Base-by-base conservation (phyloP, 768 basidiomycete species). In the Calvatia gigantea region DNA sequence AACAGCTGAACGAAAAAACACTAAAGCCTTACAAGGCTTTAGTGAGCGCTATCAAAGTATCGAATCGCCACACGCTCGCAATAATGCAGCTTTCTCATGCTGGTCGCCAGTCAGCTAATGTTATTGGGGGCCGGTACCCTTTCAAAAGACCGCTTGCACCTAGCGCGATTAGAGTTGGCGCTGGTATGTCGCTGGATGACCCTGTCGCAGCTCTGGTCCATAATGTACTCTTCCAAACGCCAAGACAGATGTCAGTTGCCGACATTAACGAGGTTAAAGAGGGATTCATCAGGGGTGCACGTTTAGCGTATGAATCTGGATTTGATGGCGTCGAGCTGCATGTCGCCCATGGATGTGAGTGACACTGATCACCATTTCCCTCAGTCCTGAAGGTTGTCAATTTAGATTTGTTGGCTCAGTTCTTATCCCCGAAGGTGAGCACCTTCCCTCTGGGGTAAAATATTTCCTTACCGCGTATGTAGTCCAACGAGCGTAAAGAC, bases 311-410 rank as follows among this genome's bases (percentile, higher is more conserved):
- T 15, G 66, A 78, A 51, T 72, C 86, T 37, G 91, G 91, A 0
- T 95, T 94, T 66, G 91, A 96, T 59, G 94, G 95, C 0, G 72
- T 96, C 3, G 83, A 97, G 63, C 58, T 98, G 8, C 95, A 97
- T 66, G 87, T 77, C 23, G 86, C 86, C 1, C 93, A 95, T 68
- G 93, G 93, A 33, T 94, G 89, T 91, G 52, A 69, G 89, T 81
- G 31, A 6, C 29, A 12, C 4, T 29, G 17, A 17, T 56, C 2
- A 11, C 14, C 21, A 19, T 29, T 28, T 11, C 19, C 42, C 11
- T 35, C 38, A 8, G 38, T 39, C 46, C 32, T 2, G 44, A 27
- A 33, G 14, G 48, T 27, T 17, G 54, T 43, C 29, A 49, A 37
- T 27, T 19, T 53, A 92, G 91, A 94, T 68, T 76, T 95, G 21